Percentiles rank a stretch among this genome's conserved stretches.
Evolutionary conservation across 2,329 filamentous ascomycete species (phyloP).

Genomic region (Stachybotrys chlorohalonatus): DNA sequence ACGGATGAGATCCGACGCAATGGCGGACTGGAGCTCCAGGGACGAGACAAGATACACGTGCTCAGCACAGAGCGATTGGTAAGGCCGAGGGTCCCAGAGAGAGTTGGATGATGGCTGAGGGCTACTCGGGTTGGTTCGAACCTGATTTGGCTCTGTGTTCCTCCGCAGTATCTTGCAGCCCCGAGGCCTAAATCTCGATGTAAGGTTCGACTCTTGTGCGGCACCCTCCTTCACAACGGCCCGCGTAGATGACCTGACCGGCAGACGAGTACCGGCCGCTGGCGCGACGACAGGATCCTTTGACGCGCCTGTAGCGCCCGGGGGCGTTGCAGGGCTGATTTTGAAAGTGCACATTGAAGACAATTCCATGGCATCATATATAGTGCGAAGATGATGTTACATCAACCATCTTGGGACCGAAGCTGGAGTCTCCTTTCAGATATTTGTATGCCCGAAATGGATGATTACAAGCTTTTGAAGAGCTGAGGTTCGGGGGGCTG

Average conservation of each 20-base stretch:
- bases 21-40: constrained; percentile 30
- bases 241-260: background rate
- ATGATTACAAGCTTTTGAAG: background rate
- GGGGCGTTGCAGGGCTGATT: background rate
- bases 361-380: background rate
- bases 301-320: background rate
- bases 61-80: constrained; percentile 35
- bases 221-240: background rate
- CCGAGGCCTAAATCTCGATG: background rate
- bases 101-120: constrained; percentile 5
- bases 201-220: background rate
- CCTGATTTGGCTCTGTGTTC: background rate
- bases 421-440: background rate
- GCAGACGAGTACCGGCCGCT: background rate
- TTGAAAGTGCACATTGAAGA: background rate
- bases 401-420: background rate
- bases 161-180: background rate
- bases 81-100: constrained; percentile 26
- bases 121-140: constrained; percentile 1
- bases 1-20: constrained; percentile 26
- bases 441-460: background rate
- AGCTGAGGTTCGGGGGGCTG: background rate
- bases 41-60: constrained; percentile 32
- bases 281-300: background rate
- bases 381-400: too few species aligned